These are phyloP conservation scores for Leccinum boreale DNA, from an alignment of 768 basidiomycete genomes.

Conservation along the genomic window DNA sequence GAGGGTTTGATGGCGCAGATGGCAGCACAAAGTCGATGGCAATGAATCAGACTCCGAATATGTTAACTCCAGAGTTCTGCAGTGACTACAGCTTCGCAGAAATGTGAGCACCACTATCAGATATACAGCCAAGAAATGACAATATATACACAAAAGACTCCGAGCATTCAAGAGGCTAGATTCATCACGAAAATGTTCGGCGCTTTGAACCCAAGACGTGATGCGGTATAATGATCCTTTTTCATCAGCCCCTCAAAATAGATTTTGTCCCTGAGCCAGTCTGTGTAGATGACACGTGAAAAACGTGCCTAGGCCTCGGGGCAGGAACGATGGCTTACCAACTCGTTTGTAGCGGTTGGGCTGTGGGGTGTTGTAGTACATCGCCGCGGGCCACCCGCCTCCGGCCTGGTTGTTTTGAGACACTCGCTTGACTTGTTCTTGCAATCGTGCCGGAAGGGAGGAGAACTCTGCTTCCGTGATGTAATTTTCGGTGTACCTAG, in stretches of 20 bases:
- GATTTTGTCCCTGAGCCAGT: conserved; percentile 73
- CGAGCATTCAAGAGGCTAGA: conserved; percentile 40
- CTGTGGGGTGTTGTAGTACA: conserved; percentile 46
- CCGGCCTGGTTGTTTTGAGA: conserved; percentile 39
- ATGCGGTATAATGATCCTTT: conserved; percentile 56
- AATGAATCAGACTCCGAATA: background rate
- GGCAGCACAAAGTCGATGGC: background rate
- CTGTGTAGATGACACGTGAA: conserved; percentile 33
- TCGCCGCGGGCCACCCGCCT: conserved; percentile 34
- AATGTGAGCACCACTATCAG: background rate
- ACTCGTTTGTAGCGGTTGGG: conserved; percentile 56
- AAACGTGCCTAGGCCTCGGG: background rate
- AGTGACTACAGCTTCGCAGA: background rate
- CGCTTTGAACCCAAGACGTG: conserved; percentile 71
- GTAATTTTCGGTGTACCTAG: conserved; percentile 65
- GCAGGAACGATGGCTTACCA: conserved; percentile 42
- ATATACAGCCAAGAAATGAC: conserved; percentile 7
- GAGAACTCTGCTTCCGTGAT: conserved; percentile 67
- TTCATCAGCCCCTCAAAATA: conserved; percentile 65
- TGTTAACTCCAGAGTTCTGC: background rate
- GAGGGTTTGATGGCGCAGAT: conserved; percentile 32
- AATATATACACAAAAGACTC: conserved; percentile 3
- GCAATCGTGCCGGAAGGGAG: conserved; percentile 56
- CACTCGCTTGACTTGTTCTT: conserved; percentile 69
- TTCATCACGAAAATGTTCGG: conserved; percentile 79